These are phyloP conservation scores for Talaromyces albobiverticillius DNA, from an alignment of 2,329 filamentous ascomycete species.

Conservation along the genomic window DNA sequence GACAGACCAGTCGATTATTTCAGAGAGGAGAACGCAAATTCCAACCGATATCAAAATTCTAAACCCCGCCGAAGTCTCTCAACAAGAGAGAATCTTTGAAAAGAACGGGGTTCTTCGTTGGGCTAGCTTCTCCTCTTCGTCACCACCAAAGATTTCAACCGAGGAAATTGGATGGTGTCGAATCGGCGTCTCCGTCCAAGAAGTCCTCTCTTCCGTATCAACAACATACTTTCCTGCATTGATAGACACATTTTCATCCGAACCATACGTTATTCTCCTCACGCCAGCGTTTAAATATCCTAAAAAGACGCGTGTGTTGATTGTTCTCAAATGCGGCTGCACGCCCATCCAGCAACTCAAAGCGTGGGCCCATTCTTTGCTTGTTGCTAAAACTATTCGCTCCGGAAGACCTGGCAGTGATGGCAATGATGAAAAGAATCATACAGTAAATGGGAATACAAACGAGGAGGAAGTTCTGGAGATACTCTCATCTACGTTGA, in stretches of 20 bases:
- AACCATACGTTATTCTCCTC: constrained; percentile 63
- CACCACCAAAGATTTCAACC: background rate
- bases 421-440: background rate
- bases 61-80: constrained; percentile 63
- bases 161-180: constrained; percentile 49
- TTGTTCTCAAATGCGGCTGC: constrained; percentile 63
- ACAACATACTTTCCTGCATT: constrained; percentile 39
- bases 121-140: constrained; percentile 30
- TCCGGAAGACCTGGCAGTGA: background rate
- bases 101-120: constrained; percentile 65
- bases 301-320: constrained; percentile 34
- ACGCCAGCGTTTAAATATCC: constrained; percentile 17
- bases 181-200: constrained; percentile 51
- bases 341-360: constrained; percentile 52
- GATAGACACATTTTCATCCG: constrained; percentile 49
- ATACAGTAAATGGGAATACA: too few species aligned
- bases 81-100: constrained; percentile 57
- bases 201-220: constrained; percentile 17
- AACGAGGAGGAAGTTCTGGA: constrained; percentile 24
- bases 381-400: constrained; percentile 38
- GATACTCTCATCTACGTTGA: constrained; percentile 44
- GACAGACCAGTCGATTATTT: constrained; percentile 27
- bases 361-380: constrained; percentile 62
- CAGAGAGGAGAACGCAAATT: constrained; percentile 12
- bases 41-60: constrained; percentile 32